These are phyloP conservation scores for Mucuna pruriens DNA, from an alignment of 306 rosid genomes.

Conservation along the genomic window DNA sequence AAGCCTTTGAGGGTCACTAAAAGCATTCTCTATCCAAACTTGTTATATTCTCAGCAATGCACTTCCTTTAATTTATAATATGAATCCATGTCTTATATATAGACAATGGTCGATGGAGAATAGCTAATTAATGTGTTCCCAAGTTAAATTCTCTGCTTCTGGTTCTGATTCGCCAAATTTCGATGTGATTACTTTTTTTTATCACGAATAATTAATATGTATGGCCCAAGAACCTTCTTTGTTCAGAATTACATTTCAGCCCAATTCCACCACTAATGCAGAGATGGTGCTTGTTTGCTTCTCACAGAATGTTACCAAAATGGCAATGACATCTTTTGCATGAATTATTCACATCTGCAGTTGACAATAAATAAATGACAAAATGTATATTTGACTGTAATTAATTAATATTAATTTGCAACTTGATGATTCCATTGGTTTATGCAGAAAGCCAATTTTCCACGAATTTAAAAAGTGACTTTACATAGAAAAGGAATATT, in stretches of 20 bases:
- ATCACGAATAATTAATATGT: not conserved
- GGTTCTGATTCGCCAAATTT: constrained; percentile 12
- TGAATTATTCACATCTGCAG: constrained; percentile 9
- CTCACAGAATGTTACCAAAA: not conserved
- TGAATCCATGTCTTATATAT: not conserved
- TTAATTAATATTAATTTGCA: not conserved
- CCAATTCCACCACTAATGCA: not conserved
- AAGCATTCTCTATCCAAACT: constrained; percentile 16
- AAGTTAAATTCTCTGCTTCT: constrained; percentile 16
- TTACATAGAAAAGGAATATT: constrained; percentile 20
- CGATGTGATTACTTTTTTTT: not conserved
- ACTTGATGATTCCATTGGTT: constrained; percentile 2
- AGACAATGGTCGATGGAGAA: not conserved
- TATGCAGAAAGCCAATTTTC: not conserved
- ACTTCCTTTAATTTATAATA: not conserved
- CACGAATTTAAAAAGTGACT: not conserved
- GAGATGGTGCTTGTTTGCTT: constrained; percentile 9
- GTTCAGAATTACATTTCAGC: not conserved
- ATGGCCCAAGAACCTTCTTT: not conserved
- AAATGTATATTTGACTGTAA: constrained; percentile 15
- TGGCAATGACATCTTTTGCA: constrained; percentile 19
- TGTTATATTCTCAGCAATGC: not conserved
- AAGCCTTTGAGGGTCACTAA: constrained; percentile 25
- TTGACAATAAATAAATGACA: constrained; percentile 21
- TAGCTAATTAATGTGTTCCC: not conserved